Evolutionary conservation across 768 basidiomycete species (phyloP).

Genomic region (Cystofilobasidium bisporidii): DNA sequence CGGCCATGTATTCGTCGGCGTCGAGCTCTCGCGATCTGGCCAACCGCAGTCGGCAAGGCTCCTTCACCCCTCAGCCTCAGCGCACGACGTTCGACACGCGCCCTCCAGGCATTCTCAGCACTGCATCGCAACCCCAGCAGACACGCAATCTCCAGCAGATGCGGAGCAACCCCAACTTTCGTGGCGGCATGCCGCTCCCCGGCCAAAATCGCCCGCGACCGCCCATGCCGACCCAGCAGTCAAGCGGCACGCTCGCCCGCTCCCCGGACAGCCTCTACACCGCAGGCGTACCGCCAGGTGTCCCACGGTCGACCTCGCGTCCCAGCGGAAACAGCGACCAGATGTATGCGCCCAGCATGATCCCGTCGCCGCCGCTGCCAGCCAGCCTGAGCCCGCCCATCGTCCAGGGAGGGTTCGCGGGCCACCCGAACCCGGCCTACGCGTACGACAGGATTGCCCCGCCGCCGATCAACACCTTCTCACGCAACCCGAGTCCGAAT

Average conservation of each 20-base stretch:
- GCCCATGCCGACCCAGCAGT: neutral
- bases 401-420: neutral
- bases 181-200: slow-evolving; percentile 7
- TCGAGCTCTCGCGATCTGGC: neutral
- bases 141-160: slow-evolving; percentile 8
- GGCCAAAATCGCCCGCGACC: neutral
- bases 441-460: neutral
- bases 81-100: neutral
- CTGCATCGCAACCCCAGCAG: neutral
- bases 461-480: neutral
- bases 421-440: neutral
- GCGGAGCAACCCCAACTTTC: slow-evolving; percentile 24
- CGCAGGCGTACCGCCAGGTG: neutral
- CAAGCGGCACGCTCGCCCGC: neutral
- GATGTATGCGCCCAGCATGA: neutral
- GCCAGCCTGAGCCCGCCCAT: neutral
- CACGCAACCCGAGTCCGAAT: neutral
- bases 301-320: neutral
- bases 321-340: neutral
- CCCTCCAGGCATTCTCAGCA: neutral
- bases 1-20: neutral
- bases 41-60: neutral
- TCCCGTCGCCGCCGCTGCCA: neutral
- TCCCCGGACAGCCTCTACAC: neutral
- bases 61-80: neutral